Evolutionary conservation across 768 basidiomycete species (phyloP).

Genomic region (Kwoniella botswanensis): DNA sequence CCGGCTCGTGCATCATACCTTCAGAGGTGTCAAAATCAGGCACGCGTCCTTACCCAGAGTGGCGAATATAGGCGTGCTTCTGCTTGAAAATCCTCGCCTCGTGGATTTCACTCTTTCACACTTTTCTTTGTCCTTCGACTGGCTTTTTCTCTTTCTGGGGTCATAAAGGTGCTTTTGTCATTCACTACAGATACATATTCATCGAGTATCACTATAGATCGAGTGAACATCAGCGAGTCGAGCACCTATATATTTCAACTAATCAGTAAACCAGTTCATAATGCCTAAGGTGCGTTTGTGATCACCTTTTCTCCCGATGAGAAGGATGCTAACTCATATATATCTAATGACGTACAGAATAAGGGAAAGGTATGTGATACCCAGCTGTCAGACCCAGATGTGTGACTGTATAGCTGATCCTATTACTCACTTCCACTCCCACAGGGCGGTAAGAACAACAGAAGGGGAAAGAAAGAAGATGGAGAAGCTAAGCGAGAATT

Average conservation of each 20-base stretch:
- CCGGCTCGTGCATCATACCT: conserved; percentile 2
- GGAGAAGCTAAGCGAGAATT: conserved; percentile 98
- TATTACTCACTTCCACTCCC: not conserved
- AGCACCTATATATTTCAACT: not conserved
- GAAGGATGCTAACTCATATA: conserved; percentile 8
- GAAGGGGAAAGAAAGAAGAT: conserved; percentile 99
- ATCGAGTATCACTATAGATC: not conserved
- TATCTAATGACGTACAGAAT: conserved; percentile 20
- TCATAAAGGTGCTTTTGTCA: not conserved
- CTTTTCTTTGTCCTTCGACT: conserved; percentile 3
- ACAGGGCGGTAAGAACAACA: conserved; percentile 95
- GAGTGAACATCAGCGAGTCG: not conserved
- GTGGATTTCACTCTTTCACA: not conserved
- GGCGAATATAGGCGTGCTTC: conserved; percentile 13
- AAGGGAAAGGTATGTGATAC: conserved; percentile 27
- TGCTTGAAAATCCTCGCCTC: not conserved
- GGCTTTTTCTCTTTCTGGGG: not conserved
- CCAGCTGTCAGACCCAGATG: not conserved
- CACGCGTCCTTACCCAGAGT: not conserved
- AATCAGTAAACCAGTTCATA: not conserved
- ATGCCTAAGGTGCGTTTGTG: conserved; percentile 32
- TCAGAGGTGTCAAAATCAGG: no score
- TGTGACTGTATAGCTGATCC: conserved; percentile 1
- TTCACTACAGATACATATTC: not conserved
- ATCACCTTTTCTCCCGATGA: no score